A percentile compares a stretch with the other conserved stretches of the same genome.
These are phyloP conservation scores for Fusarium sacchari DNA, from an alignment of 2,329 filamentous ascomycete genomes.

Conservation along the genomic window DNA sequence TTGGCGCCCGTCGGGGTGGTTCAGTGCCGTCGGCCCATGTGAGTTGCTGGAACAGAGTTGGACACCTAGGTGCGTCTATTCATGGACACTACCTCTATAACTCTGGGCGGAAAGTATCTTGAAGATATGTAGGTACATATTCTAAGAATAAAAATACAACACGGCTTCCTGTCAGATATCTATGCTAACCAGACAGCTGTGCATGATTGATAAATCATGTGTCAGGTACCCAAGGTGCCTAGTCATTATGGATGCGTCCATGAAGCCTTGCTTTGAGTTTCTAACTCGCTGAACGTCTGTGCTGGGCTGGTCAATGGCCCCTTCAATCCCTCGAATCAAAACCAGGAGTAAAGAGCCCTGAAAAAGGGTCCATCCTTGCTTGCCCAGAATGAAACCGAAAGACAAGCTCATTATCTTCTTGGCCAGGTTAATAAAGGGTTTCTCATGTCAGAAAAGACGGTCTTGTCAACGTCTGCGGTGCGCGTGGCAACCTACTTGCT, in stretches of 20 bases:
- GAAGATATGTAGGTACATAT: not conserved
- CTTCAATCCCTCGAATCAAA: conserved; percentile 30
- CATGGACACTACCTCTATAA: not conserved
- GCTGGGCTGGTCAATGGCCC: conserved; percentile 19
- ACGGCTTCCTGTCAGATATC: not conserved
- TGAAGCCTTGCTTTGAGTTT: conserved; percentile 25
- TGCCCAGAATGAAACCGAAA: not conserved
- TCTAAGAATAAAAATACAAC: conserved; percentile 1
- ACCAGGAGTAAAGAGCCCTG: conserved; percentile 12
- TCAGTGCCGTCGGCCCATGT: conserved; percentile 4
- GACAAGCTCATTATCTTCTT: conserved; percentile 3
- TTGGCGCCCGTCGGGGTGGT: conserved; percentile 34
- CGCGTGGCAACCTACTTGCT: not conserved
- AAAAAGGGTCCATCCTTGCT: conserved; percentile 18
- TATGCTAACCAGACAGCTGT: not conserved
- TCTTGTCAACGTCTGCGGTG: not conserved
- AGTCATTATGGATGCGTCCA: conserved; percentile 19
- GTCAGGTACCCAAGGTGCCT: conserved; percentile 7
- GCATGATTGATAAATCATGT: conserved; percentile 20
- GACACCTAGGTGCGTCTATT: not conserved
- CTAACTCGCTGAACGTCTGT: conserved; percentile 19
- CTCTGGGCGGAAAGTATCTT: not conserved
- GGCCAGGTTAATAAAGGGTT: not conserved
- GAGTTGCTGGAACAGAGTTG: not conserved
- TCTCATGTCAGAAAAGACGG: not conserved